Conservation (phyloP, 2,329 filamentous ascomycete genomes). For the Pseudogymnoascus sp. region DNA sequence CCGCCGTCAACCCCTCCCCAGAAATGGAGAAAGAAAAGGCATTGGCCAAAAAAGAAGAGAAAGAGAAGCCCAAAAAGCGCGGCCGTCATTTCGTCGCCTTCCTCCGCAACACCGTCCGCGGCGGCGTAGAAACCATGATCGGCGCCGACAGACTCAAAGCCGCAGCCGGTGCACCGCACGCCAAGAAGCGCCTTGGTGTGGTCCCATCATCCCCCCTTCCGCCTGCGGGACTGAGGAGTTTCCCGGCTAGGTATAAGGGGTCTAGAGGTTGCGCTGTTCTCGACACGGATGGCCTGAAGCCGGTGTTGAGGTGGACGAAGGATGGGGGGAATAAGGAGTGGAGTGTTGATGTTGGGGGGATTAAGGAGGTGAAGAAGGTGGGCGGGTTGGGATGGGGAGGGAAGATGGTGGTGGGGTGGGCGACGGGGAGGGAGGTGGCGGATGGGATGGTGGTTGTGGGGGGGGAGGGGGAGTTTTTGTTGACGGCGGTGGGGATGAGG, state of each 20-base stretch:
- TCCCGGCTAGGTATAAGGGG: conserved; percentile 62
- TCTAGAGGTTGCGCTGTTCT: conserved; percentile 67
- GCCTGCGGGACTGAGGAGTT: conserved; percentile 63
- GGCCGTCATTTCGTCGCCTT: conserved; percentile 45
- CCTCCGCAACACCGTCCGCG: conserved; percentile 63
- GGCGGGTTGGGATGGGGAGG: conserved; percentile 80
- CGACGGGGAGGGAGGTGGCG: conserved; percentile 62
- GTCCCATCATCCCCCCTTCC: conserved; percentile 41
- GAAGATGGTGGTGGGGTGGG: conserved; percentile 75
- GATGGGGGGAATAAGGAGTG: conserved; percentile 43
- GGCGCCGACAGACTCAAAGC: conserved; percentile 66
- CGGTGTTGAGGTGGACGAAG: conserved; percentile 46
- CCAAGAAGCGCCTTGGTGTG: conserved; percentile 64
- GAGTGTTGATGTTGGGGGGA: conserved; percentile 62
- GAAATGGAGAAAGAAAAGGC: conserved; percentile 35
- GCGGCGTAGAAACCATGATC: conserved; percentile 63
- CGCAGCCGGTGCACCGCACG: conserved; percentile 48
- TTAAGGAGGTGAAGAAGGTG: conserved; percentile 67
- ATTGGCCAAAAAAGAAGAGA: conserved; percentile 20
- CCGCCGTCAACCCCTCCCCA: conserved; percentile 34
- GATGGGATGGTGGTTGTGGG: conserved; percentile 59
- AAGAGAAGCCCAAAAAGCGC: conserved; percentile 22
- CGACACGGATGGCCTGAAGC: conserved; percentile 51
- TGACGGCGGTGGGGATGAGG: conserved; percentile 64
- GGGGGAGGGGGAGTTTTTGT: conserved; percentile 45